Evolutionary conservation across 441 rosid species (phyloP).

Genomic region (Flueggea neowawraea): DNA sequence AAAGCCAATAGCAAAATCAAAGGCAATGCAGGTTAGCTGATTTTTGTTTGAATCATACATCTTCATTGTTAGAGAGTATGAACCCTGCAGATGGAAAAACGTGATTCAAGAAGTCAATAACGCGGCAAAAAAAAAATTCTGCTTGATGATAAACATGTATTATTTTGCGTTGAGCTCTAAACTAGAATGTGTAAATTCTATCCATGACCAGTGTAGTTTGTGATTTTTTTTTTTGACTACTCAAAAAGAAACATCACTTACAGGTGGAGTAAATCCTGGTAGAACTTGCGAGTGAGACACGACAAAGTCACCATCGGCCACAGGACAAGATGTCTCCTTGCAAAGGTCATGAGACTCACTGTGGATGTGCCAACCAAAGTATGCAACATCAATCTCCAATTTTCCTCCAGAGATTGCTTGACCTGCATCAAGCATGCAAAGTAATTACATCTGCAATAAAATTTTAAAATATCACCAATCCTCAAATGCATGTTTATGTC

Average conservation of each 20-base stretch:
- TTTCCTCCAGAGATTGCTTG: slow-evolving; percentile 65
- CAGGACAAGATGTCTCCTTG: slow-evolving; percentile 81
- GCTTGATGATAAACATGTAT: no score
- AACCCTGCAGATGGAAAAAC: slow-evolving; percentile 51
- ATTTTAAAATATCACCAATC: background rate
- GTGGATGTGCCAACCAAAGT: slow-evolving; percentile 81
- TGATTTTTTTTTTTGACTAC: background rate
- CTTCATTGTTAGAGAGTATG: slow-evolving; percentile 79
- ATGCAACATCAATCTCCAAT: slow-evolving; percentile 73
- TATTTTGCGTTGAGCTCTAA: background rate
- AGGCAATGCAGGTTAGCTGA: slow-evolving; percentile 73
- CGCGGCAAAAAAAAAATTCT: background rate
- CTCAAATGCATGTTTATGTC: background rate
- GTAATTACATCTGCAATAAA: background rate
- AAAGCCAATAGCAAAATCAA: slow-evolving; percentile 64
- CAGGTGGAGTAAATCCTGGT: slow-evolving; percentile 89
- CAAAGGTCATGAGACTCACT: slow-evolving; percentile 85
- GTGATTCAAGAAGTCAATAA: background rate
- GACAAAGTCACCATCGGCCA: slow-evolving; percentile 65
- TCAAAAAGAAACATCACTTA: slow-evolving; percentile 30
- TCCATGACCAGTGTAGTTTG: background rate
- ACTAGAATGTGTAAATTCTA: background rate
- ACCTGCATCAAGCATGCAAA: slow-evolving; percentile 33
- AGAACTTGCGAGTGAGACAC: slow-evolving; percentile 80
- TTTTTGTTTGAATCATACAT: slow-evolving; percentile 46